Evolutionary conservation across 2,329 filamentous ascomycete genomes (phyloP).

Genomic region (Orbilia ellipsospora): DNA sequence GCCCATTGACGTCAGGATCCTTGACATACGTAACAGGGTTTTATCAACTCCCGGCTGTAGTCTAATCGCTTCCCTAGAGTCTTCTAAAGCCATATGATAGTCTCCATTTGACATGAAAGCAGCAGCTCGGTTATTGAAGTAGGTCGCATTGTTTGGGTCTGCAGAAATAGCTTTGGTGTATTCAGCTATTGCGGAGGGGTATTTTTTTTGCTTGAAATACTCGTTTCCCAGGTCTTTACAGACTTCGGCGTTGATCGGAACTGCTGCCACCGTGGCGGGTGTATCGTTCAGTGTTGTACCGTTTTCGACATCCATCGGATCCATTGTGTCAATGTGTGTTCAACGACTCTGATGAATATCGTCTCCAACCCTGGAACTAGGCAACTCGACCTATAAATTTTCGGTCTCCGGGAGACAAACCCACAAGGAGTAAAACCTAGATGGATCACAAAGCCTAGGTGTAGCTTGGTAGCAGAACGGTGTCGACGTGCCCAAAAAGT

Average conservation of each 20-base stretch:
- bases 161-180: conserved; percentile 95
- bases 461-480: too few species aligned
- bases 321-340: conserved; percentile 8
- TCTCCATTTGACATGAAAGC: conserved; percentile 69
- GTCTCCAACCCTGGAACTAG: too few species aligned
- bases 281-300: not conserved
- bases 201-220: conserved; percentile 95
- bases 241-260: conserved; percentile 79
- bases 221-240: conserved; percentile 96
- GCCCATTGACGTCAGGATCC: conserved; percentile 88
- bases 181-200: conserved; percentile 85
- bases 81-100: conserved; percentile 81
- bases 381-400: too few species aligned
- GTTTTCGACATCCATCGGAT: conserved; percentile 47
- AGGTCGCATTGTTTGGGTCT: conserved; percentile 85
- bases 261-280: not conserved
- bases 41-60: conserved; percentile 88
- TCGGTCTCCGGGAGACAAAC: too few species aligned
- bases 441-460: too few species aligned
- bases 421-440: too few species aligned
- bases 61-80: conserved; percentile 83
- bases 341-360: too few species aligned
- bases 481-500: too few species aligned
- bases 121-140: conserved; percentile 92
- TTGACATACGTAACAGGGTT: conserved; percentile 85